Conservation (phyloP, 208 protist species). For the Wallacemonas collosoma region DNA sequence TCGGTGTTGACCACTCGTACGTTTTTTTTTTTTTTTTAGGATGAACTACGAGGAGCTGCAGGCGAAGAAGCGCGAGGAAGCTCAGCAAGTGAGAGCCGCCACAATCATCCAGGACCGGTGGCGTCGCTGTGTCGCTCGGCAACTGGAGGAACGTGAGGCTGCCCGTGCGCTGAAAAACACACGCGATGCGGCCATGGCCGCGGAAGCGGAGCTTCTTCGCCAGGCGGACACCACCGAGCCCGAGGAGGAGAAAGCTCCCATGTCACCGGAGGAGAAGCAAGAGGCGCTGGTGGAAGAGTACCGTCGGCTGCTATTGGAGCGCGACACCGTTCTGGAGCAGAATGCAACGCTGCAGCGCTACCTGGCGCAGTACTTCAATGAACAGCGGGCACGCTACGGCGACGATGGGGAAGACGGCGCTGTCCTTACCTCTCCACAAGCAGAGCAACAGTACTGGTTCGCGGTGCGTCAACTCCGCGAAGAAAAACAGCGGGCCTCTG, state of each 20-base stretch:
- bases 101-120: constrained; percentile 75
- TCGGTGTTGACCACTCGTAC: neutral
- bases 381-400: constrained; percentile 77
- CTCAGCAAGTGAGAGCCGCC: constrained; percentile 49
- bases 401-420: constrained; percentile 44
- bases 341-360: constrained; percentile 72
- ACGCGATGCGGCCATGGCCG: constrained; percentile 13
- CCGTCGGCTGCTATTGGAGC: constrained; percentile 53
- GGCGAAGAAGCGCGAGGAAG: constrained; percentile 50
- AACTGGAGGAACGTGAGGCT: constrained; percentile 30
- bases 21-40: constrained; percentile 4
- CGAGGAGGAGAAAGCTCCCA: constrained; percentile 13
- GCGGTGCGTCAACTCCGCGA: constrained; percentile 68
- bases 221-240: constrained; percentile 19
- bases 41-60: constrained; percentile 47
- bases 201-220: constrained; percentile 9
- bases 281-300: constrained; percentile 60
- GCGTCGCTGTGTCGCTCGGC: constrained; percentile 39
- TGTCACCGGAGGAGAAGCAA: constrained; percentile 38
- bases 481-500: constrained; percentile 44
- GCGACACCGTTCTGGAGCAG: constrained; percentile 52
- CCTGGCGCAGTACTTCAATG: constrained; percentile 73
- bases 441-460: constrained; percentile 79
- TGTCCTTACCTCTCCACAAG: constrained; percentile 56
- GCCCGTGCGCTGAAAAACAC: constrained; percentile 8